Evolutionary conservation across 2,329 filamentous ascomycete genomes (phyloP).

Genomic region (Dryadomyces quercivorus): DNA sequence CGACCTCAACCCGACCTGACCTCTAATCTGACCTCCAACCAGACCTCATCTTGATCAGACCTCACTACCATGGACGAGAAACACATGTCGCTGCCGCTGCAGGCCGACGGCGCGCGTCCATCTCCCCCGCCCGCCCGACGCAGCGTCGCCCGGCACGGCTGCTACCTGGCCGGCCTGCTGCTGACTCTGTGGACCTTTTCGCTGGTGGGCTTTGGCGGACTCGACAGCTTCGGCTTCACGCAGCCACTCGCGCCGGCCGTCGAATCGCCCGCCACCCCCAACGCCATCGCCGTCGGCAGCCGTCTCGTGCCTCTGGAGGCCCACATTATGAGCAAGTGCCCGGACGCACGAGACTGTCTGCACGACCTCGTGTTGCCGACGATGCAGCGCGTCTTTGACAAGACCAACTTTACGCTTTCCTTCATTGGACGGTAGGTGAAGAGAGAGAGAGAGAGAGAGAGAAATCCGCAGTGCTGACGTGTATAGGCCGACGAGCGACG

Average conservation of each 20-base stretch:
- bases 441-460: too few relatives aligned
- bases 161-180: too few relatives aligned
- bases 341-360: conserved; percentile 78
- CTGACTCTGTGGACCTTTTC: neutral
- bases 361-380: conserved; percentile 68
- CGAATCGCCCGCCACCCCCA: conserved; percentile 5
- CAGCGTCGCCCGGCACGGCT: neutral
- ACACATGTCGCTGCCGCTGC: neutral
- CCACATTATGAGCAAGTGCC: conserved; percentile 96
- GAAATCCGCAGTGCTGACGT: neutral
- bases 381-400: conserved; percentile 70
- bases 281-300: conserved; percentile 4
- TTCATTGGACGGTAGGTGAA: conserved; percentile 66
- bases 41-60: neutral
- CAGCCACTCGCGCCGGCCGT: neutral
- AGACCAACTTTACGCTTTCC: conserved; percentile 82
- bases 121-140: neutral
- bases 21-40: neutral
- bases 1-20: neutral
- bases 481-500: conserved; percentile 56
- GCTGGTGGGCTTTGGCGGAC: neutral
- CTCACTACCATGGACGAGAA: neutral
- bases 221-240: neutral
- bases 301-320: conserved; percentile 67
- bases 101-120: neutral